Percentiles rank a stretch among this genome's conserved stretches.
phyloP scores from a whole-genome alignment of 768 basidiomycete genomes.

The Rhizopogon vesiculosus region DNA sequence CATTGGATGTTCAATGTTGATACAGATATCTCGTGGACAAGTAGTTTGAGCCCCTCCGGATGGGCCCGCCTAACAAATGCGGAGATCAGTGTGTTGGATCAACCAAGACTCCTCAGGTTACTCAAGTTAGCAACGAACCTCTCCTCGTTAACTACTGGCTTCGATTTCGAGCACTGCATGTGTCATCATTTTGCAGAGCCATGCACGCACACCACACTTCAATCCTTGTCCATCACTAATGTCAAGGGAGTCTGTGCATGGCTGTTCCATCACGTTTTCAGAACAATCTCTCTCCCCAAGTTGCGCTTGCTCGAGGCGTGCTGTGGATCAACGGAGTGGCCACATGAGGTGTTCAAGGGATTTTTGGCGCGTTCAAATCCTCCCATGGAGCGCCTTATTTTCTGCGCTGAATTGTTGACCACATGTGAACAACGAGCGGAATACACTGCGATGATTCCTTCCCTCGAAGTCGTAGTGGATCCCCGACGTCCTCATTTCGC shows the following conservation, averaged over 20 bases:
- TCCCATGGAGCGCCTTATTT: conserved; percentile 14
- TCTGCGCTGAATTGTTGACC: conserved; percentile 8
- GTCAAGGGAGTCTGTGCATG: no score
- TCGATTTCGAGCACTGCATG: no score
- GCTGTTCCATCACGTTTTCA: conserved; percentile 7
- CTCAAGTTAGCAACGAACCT: no score
- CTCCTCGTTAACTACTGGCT: no score
- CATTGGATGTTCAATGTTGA: no score
- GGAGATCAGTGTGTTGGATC: no score
- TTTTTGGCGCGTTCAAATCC: conserved; percentile 18
- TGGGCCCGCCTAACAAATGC: no score
- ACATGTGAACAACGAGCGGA: conserved; percentile 11
- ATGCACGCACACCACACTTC: conserved; percentile 4
- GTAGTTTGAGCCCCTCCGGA: no score
- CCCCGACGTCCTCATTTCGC: no score
- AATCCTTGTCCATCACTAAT: conserved; percentile 7
- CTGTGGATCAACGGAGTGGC: conserved; percentile 5
- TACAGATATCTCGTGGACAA: no score
- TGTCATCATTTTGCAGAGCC: no score
- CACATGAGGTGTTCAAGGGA: conserved; percentile 8
- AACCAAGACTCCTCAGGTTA: no score
- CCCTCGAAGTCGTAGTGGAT: conserved; percentile 4
- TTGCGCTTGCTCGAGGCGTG: conserved; percentile 9
- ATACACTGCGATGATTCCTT: conserved; percentile 14
- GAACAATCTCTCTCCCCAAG: conserved; percentile 11